A percentile compares a stretch with the other conserved stretches of the same genome.
Evolutionary conservation across 805 yeast genomes (phyloP).

Genomic region (Spathaspora hagerdaliae): DNA sequence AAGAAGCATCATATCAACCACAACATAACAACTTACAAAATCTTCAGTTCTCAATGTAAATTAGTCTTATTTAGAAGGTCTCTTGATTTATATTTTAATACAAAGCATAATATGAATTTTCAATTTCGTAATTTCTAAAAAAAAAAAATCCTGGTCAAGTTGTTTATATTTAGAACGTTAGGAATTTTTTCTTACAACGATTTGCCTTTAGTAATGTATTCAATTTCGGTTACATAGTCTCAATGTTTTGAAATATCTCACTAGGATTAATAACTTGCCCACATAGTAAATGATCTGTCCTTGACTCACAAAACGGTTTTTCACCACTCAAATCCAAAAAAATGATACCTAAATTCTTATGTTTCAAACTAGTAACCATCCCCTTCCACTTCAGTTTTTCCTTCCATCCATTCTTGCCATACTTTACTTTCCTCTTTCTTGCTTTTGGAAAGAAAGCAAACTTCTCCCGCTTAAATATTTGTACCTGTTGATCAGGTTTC

Average conservation of each 20-base stretch:
- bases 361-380: constrained; percentile 2
- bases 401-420: neutral
- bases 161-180: no score
- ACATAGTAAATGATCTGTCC: constrained; percentile 3
- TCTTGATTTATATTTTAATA: neutral
- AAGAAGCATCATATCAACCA: neutral
- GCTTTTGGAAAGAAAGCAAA: constrained; percentile 6
- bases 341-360: constrained; percentile 5
- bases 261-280: neutral
- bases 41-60: neutral
- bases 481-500: constrained; percentile 1
- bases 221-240: no score
- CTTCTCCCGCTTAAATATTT: constrained; percentile 3
- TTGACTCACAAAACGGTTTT: constrained; percentile 7
- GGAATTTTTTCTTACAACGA: no score
- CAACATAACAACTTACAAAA: neutral
- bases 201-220: no score
- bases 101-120: no score
- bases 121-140: no score
- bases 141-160: no score
- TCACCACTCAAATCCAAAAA: constrained; percentile 4
- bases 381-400: constrained; percentile 1
- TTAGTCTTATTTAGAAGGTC: neutral
- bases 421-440: neutral
- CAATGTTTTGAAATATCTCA: no score